Evolutionary conservation across 2,329 filamentous ascomycete genomes (phyloP).

Genomic region (Trichoderma cornu-damae): DNA sequence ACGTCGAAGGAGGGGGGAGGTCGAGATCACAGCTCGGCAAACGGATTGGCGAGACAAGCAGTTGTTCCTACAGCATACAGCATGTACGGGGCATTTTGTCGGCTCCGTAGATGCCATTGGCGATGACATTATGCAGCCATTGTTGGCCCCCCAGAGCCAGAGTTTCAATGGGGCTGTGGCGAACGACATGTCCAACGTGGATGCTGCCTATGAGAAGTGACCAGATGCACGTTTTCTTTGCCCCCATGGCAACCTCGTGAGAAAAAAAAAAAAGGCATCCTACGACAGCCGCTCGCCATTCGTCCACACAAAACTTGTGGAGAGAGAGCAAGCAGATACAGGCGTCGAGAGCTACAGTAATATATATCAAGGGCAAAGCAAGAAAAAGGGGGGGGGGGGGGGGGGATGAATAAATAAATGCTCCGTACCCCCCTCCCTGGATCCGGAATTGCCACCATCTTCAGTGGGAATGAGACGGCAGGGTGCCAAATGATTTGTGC

Average conservation of each 20-base stretch:
- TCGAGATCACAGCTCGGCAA: not conserved
- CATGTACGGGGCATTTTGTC: not conserved
- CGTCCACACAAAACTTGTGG: too few relatives aligned
- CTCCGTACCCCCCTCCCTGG: not conserved
- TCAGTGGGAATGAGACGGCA: not conserved
- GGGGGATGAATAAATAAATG: not conserved
- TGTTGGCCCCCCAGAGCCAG: not conserved
- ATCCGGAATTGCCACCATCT: not conserved
- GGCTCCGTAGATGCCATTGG: not conserved
- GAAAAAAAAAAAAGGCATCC: too few relatives aligned
- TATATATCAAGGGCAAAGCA: too few relatives aligned
- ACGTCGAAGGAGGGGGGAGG: not conserved
- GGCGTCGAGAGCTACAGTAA: too few relatives aligned
- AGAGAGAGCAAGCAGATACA: too few relatives aligned
- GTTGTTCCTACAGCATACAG: not conserved
- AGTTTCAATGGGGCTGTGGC: slow-evolving; percentile 2
- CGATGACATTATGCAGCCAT: not conserved
- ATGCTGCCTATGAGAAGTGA: not conserved
- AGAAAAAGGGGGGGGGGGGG: not conserved
- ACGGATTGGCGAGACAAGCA: not conserved
- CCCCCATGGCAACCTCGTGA: not conserved
- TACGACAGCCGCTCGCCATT: too few relatives aligned
- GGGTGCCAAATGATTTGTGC: not conserved
- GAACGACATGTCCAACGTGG: not conserved
- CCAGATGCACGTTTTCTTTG: not conserved